Evolutionary conservation across 2,329 filamentous ascomycete species (phyloP), one percentile per base, ranked within the genome.

Genomic region (Aspergillus persii): DNA sequence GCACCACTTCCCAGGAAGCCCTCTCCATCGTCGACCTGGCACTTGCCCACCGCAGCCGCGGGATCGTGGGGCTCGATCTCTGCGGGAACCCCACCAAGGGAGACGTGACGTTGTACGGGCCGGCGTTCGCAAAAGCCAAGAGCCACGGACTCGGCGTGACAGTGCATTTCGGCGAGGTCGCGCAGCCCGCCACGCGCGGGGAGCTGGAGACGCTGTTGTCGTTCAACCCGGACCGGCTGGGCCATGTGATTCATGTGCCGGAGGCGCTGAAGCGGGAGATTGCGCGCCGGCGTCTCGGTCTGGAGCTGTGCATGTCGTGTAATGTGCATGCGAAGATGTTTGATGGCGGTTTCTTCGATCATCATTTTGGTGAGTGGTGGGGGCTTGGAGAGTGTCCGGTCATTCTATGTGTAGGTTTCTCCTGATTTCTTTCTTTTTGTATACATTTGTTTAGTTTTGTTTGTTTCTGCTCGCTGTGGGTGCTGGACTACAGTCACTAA

Each of bases 241-340:
- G 91, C 0, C 91, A 95, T 76, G 90, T 92, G 8, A 92, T 94
- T 56, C 86, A 91, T 71, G 87, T 92, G 2, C 83, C 86, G 0
- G 82, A 86, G 1, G 74, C 76, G 29, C 76, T 88, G n/a, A 86
- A 83, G 69, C 69, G 74, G 49, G 80, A 84, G 65, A 90, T 88
- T 59, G 73, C 76, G 9, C 67, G 71, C 50, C 77, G 79, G 11
- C 79, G 79, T 1, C 70, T 93, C 30, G 89, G 88, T 2, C 73
- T 95, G 11, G 91, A 95, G 74, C 71, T 95, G 41, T 95, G 91
- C 61, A 76, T 95, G 61, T 91, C 87, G 64, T 94, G 91, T 74
- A 95, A 95, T 67, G 89, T 95, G 1, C 85, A 88, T 64, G 89
- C 89, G 1, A 86, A 86, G 64, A 86, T 95, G 85, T 86, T 89